Percentiles rank a stretch among this genome's conserved stretches.
phyloP scores from a whole-genome alignment of 2,329 filamentous ascomycete species.

The Neoscytalidium dimidiatum region DNA sequence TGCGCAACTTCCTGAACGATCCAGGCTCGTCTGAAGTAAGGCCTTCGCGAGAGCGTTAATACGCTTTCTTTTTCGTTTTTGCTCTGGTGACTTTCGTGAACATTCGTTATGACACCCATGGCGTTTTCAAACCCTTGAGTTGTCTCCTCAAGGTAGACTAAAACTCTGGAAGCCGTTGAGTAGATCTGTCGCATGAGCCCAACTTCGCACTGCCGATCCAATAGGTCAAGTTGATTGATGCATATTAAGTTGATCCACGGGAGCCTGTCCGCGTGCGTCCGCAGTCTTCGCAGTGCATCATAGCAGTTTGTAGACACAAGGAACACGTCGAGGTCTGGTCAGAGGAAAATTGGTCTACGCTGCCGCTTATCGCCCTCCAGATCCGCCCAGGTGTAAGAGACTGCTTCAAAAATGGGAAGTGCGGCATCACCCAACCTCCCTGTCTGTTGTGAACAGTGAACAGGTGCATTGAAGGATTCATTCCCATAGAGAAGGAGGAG shows the following conservation, averaged over 20 bases:
- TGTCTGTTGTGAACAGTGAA: too few species aligned
- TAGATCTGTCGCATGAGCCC: neutral
- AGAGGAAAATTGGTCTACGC: neutral
- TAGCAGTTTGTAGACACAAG: neutral
- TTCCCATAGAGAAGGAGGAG: too few species aligned
- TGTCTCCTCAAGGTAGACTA: neutral
- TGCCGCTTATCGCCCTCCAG: neutral
- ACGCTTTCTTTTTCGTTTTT: too few species aligned
- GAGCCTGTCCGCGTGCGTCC: rapidly evolving
- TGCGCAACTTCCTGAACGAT: too few species aligned
- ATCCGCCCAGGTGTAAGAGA: neutral
- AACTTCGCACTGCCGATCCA: neutral
- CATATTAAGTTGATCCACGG: neutral
- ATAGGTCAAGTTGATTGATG: neutral
- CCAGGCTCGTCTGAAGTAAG: too few species aligned
- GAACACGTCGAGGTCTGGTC: too few species aligned
- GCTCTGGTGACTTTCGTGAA: neutral
- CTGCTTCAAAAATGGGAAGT: too few species aligned
- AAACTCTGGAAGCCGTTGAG: neutral
- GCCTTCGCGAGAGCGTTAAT: too few species aligned
- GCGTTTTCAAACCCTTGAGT: neutral
- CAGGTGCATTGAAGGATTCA: too few species aligned
- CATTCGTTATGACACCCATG: neutral
- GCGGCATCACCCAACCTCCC: too few species aligned
- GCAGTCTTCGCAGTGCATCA: neutral